Base-by-base conservation (phyloP, 192 early-diverging fungal genomes). In the Coemansia asiatica region DNA sequence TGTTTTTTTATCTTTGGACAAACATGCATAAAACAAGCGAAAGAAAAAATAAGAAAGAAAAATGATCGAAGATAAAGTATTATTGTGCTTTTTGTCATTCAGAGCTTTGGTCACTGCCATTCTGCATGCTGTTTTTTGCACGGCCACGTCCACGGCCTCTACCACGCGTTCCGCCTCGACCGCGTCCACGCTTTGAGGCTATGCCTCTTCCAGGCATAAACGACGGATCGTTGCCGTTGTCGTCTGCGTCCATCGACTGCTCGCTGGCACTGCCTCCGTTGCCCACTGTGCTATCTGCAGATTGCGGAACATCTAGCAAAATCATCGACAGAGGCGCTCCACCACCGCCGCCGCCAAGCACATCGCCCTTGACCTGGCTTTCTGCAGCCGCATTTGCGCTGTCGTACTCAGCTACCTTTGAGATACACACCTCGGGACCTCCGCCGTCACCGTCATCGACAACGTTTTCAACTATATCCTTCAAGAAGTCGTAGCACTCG, bases 401-500 rank as follows among this genome's bases (percentile, higher is more conserved):
- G 2, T 68, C 56, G 35, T 77, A 54, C 48, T 76, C 84, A 10
- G 66, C 79, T 4, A 77, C 82, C 51, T 60, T 75, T 21, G 81
- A 74, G 46, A 69, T 38, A 18, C 74, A 78, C 57, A 35, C 61
- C 75, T 82, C 68, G 8, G 56, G 13, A 10, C 80, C 80, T 47
- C 75, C 80, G 38, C 69, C 77, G 22, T 84, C 85, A 5, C 67
- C 72, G 22, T 87, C 83, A 54, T 97, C 95, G 4, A 90, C 89
- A 8, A 98, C 85, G 35, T 85, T 74, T 53, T 88, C 90, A 4
- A 98, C 94, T 54, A 92, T 83, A 61, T 94, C 93, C 66, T 88
- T 89, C 51, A 98, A 74, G 79, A 98, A 98, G 75, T 98, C 96
- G 72, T 96, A 98, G 76, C 92, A 88, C 26, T 93, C 92, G 16